Evolutionary conservation across 768 basidiomycete genomes (phyloP).

Genomic region (Leccinellum rugosiceps): DNA sequence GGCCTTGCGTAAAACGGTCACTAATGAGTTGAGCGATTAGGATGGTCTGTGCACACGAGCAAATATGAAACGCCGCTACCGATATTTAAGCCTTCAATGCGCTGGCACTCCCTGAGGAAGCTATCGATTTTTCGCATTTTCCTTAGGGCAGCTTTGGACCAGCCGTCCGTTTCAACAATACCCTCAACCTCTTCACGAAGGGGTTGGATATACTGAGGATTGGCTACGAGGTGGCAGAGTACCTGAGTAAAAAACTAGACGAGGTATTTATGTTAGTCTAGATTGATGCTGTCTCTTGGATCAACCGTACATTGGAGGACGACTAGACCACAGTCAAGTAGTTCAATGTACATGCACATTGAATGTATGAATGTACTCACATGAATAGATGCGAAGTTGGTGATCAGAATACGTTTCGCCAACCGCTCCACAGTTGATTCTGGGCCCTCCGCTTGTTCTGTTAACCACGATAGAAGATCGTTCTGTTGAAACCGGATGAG

Average conservation of each 20-base stretch:
- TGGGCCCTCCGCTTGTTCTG: conserved; percentile 22
- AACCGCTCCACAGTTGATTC: conserved; percentile 21
- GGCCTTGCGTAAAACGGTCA: background rate
- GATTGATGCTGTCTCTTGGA: too few species aligned
- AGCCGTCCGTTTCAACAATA: background rate
- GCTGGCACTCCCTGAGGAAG: background rate
- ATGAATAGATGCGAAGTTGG: conserved; percentile 22
- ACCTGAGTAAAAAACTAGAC: background rate
- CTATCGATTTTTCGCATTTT: background rate
- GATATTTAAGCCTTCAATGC: background rate
- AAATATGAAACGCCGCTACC: background rate
- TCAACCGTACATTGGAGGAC: background rate
- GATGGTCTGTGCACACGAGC: too few species aligned
- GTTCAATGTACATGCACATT: background rate
- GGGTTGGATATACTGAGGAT: background rate
- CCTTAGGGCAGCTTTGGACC: background rate
- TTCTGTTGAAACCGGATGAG: conserved; percentile 16
- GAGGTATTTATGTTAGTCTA: background rate
- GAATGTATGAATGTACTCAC: conserved; percentile 9
- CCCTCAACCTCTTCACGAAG: background rate
- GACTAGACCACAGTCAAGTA: background rate
- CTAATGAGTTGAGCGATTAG: background rate
- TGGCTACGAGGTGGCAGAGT: background rate
- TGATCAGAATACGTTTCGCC: conserved; percentile 10
- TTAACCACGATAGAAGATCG: conserved; percentile 34